phyloP scores from a whole-genome alignment of 192 early-diverging fungal species.

The Dissophora globulifera region DNA sequence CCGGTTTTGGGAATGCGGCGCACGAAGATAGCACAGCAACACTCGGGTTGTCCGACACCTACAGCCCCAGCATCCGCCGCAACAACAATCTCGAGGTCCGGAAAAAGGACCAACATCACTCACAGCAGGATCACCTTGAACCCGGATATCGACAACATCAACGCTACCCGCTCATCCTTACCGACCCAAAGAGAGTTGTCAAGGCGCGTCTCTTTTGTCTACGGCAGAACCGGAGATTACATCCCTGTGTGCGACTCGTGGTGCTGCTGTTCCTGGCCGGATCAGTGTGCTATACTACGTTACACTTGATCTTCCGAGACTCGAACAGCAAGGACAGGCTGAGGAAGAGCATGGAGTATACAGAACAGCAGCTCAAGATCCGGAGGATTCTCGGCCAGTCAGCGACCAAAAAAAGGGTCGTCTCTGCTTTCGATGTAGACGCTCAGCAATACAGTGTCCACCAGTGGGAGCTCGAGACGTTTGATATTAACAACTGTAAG shows the following conservation, averaged over 20 bases:
- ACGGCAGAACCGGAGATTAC: slow-evolving; percentile 29
- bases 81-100: slow-evolving; percentile 7
- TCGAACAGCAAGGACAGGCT: slow-evolving; percentile 1
- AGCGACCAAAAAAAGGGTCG: background rate
- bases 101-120: slow-evolving; percentile 11
- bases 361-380: slow-evolving; percentile 14
- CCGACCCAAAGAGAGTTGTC: slow-evolving; percentile 14
- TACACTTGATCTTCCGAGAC: slow-evolving; percentile 25
- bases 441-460: slow-evolving; percentile 32
- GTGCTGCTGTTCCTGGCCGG: slow-evolving; percentile 24
- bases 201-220: slow-evolving; percentile 30
- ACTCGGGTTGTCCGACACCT: background rate
- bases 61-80: background rate
- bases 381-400: slow-evolving; percentile 3
- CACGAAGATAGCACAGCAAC: background rate
- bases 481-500: slow-evolving; percentile 39
- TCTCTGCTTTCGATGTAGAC: slow-evolving; percentile 38
- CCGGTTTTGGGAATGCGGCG: slow-evolving; percentile 1
- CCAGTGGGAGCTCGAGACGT: slow-evolving; percentile 34
- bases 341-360: slow-evolving; percentile 25
- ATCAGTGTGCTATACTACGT: slow-evolving; percentile 41
- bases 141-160: background rate
- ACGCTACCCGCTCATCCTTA: slow-evolving; percentile 7
- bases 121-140: background rate
- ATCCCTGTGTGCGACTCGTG: slow-evolving; percentile 24